Evolutionary conservation across 768 basidiomycete genomes (phyloP), one percentile per base, ranked within the genome.

Genomic region (Boletus reticuloceps): DNA sequence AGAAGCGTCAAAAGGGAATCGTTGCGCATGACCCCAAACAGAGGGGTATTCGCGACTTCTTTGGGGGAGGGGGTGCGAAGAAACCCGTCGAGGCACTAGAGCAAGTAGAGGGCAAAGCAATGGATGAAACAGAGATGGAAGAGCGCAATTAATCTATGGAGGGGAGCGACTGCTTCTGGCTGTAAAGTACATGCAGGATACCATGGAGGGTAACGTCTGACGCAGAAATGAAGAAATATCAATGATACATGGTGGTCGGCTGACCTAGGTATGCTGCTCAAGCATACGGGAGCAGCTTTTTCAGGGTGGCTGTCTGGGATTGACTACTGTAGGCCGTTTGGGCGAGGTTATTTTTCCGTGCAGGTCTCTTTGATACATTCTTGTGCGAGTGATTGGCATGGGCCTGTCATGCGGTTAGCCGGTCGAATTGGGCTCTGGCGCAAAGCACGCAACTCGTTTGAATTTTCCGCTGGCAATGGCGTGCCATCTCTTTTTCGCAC

Each of bases 401-500:
- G 8, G 78, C 85, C 89, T 91, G 51, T 17, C 2, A 37, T 20
- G 19, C 17, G 6, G 46, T 65, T 3, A 58, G 56, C 37, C 9
- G 31, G 13, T 11, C 49, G n/a, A 20, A 47, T 47, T 25, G 46
- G 3, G 19, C n/a, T 14, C 31, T 2, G 7, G 36, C 17, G 38
- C 22, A 34, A 29, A 25, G 36, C 17, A 73, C 85, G 42, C 29
- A 56, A 91, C 89, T 61, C 89, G 86, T 77, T 91, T 91, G 77
- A 90, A 91, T 16, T 75, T 67, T 43, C 83, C 81, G 25, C 81
- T 84, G n/a, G 81, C 80, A 43, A 90, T 70, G 4, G 86, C 84
- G 54, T 82, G 75, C 88, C 88, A 91, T 57, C 89, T 76, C 72
- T 91, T 91, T 74, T 91, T 91, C 22, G 89, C 81, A 11, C 89